A percentile compares a stretch with the other conserved stretches of the same genome.
Conservation (phyloP, 1,284 basidiomycete genomes). For the Sanghuangporus sanghuang region DNA sequence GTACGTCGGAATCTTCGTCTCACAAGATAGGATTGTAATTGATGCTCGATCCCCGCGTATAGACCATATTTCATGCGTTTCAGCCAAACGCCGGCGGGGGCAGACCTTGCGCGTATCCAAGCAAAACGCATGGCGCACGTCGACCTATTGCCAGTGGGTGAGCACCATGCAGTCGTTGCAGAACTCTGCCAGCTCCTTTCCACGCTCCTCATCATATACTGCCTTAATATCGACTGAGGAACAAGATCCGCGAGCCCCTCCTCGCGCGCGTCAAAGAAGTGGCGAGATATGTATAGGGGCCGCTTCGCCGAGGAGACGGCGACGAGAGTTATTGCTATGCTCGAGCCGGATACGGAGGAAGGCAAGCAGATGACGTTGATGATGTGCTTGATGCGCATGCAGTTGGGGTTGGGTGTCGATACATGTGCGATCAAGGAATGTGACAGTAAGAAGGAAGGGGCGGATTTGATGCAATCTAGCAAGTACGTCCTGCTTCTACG, state of each 20-base stretch:
- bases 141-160: conserved; percentile 17
- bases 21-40: neutral
- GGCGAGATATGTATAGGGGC: conserved; percentile 27
- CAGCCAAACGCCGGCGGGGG: conserved; percentile 26
- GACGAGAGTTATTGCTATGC: conserved; percentile 29
- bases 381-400: conserved; percentile 24
- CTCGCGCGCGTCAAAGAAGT: conserved; percentile 27
- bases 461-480: conserved; percentile 32
- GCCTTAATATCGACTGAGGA: conserved; percentile 27
- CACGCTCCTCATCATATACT: conserved; percentile 35
- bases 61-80: conserved; percentile 39
- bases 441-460: conserved; percentile 19
- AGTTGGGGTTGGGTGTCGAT: conserved; percentile 26
- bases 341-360: conserved; percentile 28
- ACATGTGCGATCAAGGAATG: conserved; percentile 28
- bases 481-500: conserved; percentile 21
- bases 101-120: conserved; percentile 31
- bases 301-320: conserved; percentile 28
- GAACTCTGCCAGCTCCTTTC: conserved; percentile 37
- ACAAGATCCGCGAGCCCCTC: conserved; percentile 27
- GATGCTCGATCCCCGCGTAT: neutral
- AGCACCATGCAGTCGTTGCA: conserved; percentile 25
- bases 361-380: conserved; percentile 23
- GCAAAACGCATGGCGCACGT: conserved; percentile 29
- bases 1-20: conserved; percentile 22